Conservation (phyloP, 495 filamentous ascomycete genomes). For the Clohesyomyces aquaticus region DNA sequence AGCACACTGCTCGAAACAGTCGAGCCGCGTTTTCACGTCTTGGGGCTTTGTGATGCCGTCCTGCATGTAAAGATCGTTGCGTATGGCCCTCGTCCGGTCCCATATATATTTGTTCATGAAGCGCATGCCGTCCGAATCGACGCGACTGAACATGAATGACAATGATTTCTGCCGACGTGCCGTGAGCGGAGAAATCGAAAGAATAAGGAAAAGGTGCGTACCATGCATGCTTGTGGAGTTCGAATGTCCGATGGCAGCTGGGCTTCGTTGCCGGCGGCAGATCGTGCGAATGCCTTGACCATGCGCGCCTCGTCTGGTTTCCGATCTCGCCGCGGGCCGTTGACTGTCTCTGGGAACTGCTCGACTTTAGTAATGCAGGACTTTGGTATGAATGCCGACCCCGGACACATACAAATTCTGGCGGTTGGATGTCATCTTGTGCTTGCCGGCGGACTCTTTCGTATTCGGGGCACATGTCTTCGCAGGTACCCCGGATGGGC, state of each 20-base stretch:
- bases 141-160: constrained; percentile 78
- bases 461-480: constrained; percentile 92
- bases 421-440: constrained; percentile 57
- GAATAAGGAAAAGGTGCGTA: constrained; percentile 11
- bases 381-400: not conserved
- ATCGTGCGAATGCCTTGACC: constrained; percentile 87
- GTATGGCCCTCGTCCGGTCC: constrained; percentile 89
- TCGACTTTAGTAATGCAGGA: constrained; percentile 44
- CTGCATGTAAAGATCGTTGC: constrained; percentile 79
- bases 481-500: constrained; percentile 83
- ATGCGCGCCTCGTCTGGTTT: constrained; percentile 59
- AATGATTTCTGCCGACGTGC: constrained; percentile 57
- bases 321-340: not conserved
- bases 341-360: constrained; percentile 21
- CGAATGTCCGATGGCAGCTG: constrained; percentile 92
- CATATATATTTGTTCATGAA: constrained; percentile 58
- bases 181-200: not conserved
- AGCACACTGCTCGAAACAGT: constrained; percentile 85
- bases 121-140: constrained; percentile 46
- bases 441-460: constrained; percentile 81
- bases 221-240: constrained; percentile 70
- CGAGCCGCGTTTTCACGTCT: constrained; percentile 68
- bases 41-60: constrained; percentile 66
- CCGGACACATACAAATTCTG: constrained; percentile 51
- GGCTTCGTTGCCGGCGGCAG: constrained; percentile 88